Evolutionary conservation across 139 green algal species (phyloP), one percentile per base, ranked within the genome.

Genomic region (Haematococcus lacustris): DNA sequence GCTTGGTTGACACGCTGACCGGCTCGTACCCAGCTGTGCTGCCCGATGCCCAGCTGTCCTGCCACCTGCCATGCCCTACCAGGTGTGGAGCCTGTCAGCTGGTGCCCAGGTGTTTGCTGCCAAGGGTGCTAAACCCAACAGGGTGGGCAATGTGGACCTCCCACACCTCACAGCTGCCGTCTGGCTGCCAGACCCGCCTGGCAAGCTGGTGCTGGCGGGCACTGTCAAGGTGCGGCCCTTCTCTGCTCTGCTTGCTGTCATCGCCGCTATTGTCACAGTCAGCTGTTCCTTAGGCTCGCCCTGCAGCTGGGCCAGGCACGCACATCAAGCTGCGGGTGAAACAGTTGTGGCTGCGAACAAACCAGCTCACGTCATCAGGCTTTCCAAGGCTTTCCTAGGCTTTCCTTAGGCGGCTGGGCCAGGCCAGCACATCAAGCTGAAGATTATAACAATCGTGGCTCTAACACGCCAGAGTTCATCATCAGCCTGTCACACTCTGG

Each of bases 61-160:
- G n/a, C n/a, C n/a, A n/a, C n/a, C n/a, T n/a, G n/a, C n/a, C n/a
- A n/a, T n/a, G n/a, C n/a, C n/a, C n/a, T n/a, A n/a, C n/a, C 40
- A 72, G 67, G 37, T 91, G 21, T 91, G 86, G 86, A 80, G 86
- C 41, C 51, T 88, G 33, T 5, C 40, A 26, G 64, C 68, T 5
- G 38, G 62, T 4, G 47, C 60, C 34, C 51, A 68, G 13, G 26
- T 80, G 37, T 84, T 81, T 37, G 72, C 72, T 28, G 78, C 71
- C 17, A 87, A 85, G 63, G 76, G 73, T 2, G 76, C 66, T 13
- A 85, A 85, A 66, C 74, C 78, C 37, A 78, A 73, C 43, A 72
- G 39, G 67, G 47, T 50, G 28, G 73, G 75, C 13, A 59, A 83
- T 13, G 71, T 82, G 34, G 82, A 85, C 51, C 72, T 82, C 50